Percentiles rank a stretch among this genome's conserved stretches.
Evolutionary conservation across 495 filamentous ascomycete species (phyloP).

Genomic region (Acidomyces sp.): DNA sequence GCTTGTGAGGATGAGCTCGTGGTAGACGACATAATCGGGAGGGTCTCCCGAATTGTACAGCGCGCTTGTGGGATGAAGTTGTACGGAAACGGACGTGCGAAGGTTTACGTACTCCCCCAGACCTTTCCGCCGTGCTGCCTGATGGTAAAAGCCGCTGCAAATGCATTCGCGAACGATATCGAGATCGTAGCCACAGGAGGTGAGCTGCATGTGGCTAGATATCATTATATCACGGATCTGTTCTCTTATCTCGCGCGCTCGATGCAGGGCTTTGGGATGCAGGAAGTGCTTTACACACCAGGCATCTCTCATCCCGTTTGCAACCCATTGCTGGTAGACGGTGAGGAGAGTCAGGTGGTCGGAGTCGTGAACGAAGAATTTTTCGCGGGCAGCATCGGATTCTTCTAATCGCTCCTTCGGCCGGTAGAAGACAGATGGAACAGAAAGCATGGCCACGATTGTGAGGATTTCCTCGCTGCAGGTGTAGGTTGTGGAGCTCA

Average conservation of each 20-base stretch:
- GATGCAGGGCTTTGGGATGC: conserved; percentile 77
- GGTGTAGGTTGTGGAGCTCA: conserved; percentile 63
- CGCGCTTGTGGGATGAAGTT: conserved; percentile 85
- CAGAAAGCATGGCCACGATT: conserved; percentile 95
- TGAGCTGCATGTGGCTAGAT: conserved; percentile 75
- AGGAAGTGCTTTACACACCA: conserved; percentile 93
- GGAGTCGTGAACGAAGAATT: conserved; percentile 96
- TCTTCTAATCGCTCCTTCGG: conserved; percentile 96
- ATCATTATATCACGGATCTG: conserved; percentile 93
- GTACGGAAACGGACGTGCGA: conserved; percentile 82
- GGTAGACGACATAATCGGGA: conserved; percentile 95
- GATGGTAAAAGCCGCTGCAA: conserved; percentile 94
- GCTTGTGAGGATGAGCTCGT: conserved; percentile 90
- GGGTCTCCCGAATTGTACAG: conserved; percentile 86
- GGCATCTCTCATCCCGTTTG: conserved; percentile 74
- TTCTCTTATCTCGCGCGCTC: conserved; percentile 85
- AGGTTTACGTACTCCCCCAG: conserved; percentile 96
- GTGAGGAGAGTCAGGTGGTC: conserved; percentile 94
- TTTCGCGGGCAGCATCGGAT: conserved; percentile 90
- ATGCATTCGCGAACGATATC: conserved; percentile 92
- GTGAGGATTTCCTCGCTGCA: conserved; percentile 98
- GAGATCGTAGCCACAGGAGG: conserved; percentile 92
- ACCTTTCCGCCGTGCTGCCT: conserved; percentile 93
- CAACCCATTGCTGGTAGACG: conserved; percentile 91
- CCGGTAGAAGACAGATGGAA: conserved; percentile 92